A percentile compares a stretch with the other conserved stretches of the same genome.
These are phyloP conservation scores for Sporobolomyces phaffii DNA, from an alignment of 768 basidiomycete genomes.

Conservation along the genomic window DNA sequence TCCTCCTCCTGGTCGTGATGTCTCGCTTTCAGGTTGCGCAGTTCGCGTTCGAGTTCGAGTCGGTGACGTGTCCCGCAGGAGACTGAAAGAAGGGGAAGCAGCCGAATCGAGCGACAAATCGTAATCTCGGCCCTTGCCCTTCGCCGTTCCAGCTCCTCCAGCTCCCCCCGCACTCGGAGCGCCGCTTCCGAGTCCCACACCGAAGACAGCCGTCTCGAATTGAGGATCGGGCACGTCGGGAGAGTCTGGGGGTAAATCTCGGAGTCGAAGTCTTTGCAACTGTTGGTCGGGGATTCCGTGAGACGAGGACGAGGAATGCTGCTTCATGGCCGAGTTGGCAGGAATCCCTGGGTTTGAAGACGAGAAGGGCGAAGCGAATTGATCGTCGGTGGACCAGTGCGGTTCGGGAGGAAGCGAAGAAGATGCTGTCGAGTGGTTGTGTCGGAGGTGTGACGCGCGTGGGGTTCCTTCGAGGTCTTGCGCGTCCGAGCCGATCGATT, in stretches of 20 bases:
- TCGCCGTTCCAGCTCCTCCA: constrained; percentile 14
- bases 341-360: not conserved
- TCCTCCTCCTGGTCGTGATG: not conserved
- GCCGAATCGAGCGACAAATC: constrained; percentile 10
- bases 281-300: not conserved
- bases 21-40: too few relatives aligned
- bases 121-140: constrained; percentile 12
- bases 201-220: constrained; percentile 33
- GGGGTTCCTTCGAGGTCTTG: constrained; percentile 15
- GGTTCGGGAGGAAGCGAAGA: constrained; percentile 10
- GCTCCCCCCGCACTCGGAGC: not conserved
- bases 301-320: not conserved
- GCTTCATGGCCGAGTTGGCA: constrained; percentile 11
- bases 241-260: constrained; percentile 39
- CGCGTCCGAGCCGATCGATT: not conserved
- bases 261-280: constrained; percentile 16
- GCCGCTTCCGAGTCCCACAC: not conserved
- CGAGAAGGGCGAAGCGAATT: not conserved
- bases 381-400: constrained; percentile 14
- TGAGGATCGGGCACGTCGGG: constrained; percentile 39
- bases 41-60: too few relatives aligned
- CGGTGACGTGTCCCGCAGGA: not conserved
- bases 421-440: not conserved
- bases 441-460: not conserved
- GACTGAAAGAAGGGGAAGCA: constrained; percentile 20